A percentile compares a stretch with the other conserved stretches of the same genome.
Evolutionary conservation across 495 filamentous ascomycete species (phyloP).

Genomic region (Xylaria nigripes): DNA sequence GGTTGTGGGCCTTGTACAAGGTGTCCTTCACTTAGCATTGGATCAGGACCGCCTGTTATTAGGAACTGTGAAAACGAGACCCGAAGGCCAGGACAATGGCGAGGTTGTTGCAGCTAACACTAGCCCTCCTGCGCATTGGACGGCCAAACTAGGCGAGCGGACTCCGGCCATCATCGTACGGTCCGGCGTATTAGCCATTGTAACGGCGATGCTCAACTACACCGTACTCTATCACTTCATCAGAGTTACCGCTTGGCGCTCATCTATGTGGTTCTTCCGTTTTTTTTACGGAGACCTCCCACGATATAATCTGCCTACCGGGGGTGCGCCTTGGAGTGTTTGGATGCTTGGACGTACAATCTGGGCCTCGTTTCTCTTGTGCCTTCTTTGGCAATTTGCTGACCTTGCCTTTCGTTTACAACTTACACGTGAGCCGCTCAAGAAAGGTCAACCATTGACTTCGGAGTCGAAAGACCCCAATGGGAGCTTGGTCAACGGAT

Average conservation of each 20-base stretch:
- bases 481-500: conserved; percentile 74
- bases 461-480: conserved; percentile 82
- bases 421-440: conserved; percentile 71
- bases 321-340: conserved; percentile 49
- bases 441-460: conserved; percentile 75
- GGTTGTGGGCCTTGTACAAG: conserved; percentile 59
- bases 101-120: not conserved
- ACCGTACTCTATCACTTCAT: conserved; percentile 56
- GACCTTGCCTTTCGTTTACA: conserved; percentile 71
- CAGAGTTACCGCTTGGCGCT: conserved; percentile 59
- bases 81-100: conserved; percentile 3
- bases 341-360: conserved; percentile 52
- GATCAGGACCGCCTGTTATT: conserved; percentile 68
- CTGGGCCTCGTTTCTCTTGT: conserved; percentile 56
- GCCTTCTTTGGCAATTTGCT: conserved; percentile 62
- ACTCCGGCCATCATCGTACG: conserved; percentile 14
- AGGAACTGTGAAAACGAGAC: conserved; percentile 25
- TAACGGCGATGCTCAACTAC: conserved; percentile 37
- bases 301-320: conserved; percentile 53
- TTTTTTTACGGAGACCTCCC: conserved; percentile 62
- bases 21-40: conserved; percentile 56
- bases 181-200: conserved; percentile 30
- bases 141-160: conserved; percentile 8
- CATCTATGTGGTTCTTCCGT: conserved; percentile 57
- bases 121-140: conserved; percentile 3